Evolutionary conservation across 768 basidiomycete species (phyloP), one percentile per base, ranked within the genome.

Genomic region (Paxillus ammoniavirescens): DNA sequence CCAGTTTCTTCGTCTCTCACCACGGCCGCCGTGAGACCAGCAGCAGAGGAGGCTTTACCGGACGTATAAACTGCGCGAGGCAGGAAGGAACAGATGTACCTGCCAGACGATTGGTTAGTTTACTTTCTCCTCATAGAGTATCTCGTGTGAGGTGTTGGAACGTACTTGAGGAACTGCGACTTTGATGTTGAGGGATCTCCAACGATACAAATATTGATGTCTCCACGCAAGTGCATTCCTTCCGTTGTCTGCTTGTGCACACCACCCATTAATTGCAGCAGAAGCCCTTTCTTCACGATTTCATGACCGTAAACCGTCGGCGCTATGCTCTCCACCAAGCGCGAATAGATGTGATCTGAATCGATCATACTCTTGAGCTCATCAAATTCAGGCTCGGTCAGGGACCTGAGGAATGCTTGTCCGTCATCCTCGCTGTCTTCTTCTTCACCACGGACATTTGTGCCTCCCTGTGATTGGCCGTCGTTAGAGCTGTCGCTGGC

Each of bases 301-400:
- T 99, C 97, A 66, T 98, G 97, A 1, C 97, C 97, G 63, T 98
- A 98, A 2, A 99, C 96, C 0, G 97, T 98, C 3, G 97, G 97
- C 1, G 97, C 97, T 56, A 98, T 96, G 64, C 91, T 93, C 64
- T 89, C 85, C 21, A 98, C 96, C 5, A 98, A 76, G 8, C 96
- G 85, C 23, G 89, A 85, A 69, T 98, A 99, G 61, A 99, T 98
- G 67, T 96, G 88, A 48, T 95, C 92, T 0, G 88, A 86, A 62
- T 95, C 83, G 60, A 98, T 91, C 97, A 98, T 99, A 36, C 79
- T 80, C 68, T 86, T 90, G 50, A 99, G 83, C 68, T 98, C 95
- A 53, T 98, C 93, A 57, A 96, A 89, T 68, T 99, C 97, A 8
- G 93, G 91, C 61, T 91, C 86, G 0, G 96, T 98, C 37, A 98